Evolutionary conservation across 371 early-diverging fungal genomes (phyloP).

Genomic region (Apophysomyces sp.): DNA sequence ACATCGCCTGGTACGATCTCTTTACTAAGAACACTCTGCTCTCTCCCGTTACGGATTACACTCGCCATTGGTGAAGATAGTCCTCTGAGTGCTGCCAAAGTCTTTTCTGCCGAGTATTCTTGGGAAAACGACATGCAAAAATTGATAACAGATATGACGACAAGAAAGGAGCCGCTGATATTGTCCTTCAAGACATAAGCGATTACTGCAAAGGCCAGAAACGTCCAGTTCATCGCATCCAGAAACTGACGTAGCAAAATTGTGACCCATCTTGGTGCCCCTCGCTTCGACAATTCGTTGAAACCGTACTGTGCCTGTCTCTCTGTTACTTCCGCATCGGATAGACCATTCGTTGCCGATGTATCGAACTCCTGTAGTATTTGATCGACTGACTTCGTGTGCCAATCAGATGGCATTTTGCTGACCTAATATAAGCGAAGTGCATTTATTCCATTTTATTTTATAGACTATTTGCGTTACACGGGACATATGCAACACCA

Average conservation of each 20-base stretch:
- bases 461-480: too few species aligned
- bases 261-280: slow-evolving; percentile 64
- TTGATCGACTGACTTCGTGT: slow-evolving; percentile 50
- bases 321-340: slow-evolving; percentile 45
- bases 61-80: slow-evolving; percentile 75
- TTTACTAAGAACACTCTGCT: slow-evolving; percentile 60
- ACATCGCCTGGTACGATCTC: slow-evolving; percentile 89
- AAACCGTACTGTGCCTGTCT: slow-evolving; percentile 65
- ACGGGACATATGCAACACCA: too few species aligned
- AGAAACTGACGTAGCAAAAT: slow-evolving; percentile 78
- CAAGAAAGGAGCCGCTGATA: slow-evolving; percentile 67
- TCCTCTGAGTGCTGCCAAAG: slow-evolving; percentile 81
- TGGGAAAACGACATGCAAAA: slow-evolving; percentile 84
- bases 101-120: slow-evolving; percentile 87
- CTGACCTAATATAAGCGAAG: too few species aligned
- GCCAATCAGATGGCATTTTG: slow-evolving; percentile 27
- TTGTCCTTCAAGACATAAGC: slow-evolving; percentile 60
- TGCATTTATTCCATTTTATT: too few species aligned
- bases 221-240: slow-evolving; percentile 84
- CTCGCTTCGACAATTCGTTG: slow-evolving; percentile 67
- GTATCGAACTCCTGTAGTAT: slow-evolving; percentile 56
- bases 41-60: slow-evolving; percentile 80
- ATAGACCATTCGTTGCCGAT: slow-evolving; percentile 62
- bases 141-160: slow-evolving; percentile 76
- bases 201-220: slow-evolving; percentile 66